Percentiles rank a stretch among this genome's conserved stretches.
Conservation (phyloP, 139 green algal genomes). For the Chlorella vulgaris region DNA sequence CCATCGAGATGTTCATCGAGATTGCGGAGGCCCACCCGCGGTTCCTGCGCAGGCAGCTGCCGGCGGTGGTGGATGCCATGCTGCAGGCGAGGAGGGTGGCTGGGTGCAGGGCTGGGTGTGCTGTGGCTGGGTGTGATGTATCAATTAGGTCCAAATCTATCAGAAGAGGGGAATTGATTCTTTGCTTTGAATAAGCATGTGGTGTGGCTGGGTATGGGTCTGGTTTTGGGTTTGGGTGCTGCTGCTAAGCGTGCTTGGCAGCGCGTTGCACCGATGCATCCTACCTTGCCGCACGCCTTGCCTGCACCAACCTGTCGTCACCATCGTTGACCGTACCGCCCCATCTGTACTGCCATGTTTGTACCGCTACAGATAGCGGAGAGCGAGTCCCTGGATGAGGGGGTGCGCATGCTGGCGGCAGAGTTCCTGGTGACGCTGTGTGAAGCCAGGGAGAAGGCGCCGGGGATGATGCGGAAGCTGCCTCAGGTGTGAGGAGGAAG, state of each 20-base stretch:
- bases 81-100: slow-evolving; percentile 60
- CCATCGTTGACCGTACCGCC: too few relatives aligned
- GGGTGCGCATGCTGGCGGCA: slow-evolving; percentile 78
- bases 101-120: neutral
- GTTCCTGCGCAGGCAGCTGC: slow-evolving; percentile 90
- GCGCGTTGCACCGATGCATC: too few relatives aligned
- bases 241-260: too few relatives aligned
- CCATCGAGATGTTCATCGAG: slow-evolving; percentile 95
- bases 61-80: slow-evolving; percentile 85
- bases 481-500: slow-evolving; percentile 54
- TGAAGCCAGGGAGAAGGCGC: slow-evolving; percentile 91
- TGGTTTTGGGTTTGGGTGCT: too few relatives aligned
- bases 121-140: too few relatives aligned
- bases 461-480: slow-evolving; percentile 95
- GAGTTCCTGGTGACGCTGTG: slow-evolving; percentile 96
- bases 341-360: neutral
- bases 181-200: too few relatives aligned
- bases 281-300: too few relatives aligned
- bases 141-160: too few relatives aligned
- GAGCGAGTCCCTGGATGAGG: slow-evolving; percentile 55
- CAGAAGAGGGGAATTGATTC: too few relatives aligned
- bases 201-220: too few relatives aligned
- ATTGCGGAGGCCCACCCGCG: slow-evolving; percentile 87
- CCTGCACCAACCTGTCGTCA: too few relatives aligned
- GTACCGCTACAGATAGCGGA: slow-evolving; percentile 30